Evolutionary conservation across 768 basidiomycete genomes (phyloP).

Genomic region (Mycena galopus): DNA sequence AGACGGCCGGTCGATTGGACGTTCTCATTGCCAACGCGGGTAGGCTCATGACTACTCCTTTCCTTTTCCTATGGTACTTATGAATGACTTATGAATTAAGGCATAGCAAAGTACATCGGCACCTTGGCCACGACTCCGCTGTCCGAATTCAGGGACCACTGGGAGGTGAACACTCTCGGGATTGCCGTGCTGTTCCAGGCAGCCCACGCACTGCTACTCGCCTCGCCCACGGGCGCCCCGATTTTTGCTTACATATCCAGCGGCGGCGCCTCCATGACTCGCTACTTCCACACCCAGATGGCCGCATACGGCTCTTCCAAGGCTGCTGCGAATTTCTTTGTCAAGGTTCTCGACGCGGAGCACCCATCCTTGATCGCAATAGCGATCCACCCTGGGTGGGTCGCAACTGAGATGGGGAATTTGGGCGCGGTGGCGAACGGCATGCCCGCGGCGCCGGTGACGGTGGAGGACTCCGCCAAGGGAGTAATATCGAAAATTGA

Average conservation of each 20-base stretch:
- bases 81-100: not conserved
- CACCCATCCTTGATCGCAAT: not conserved
- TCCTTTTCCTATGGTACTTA: too few species aligned
- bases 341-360: slow-evolving; percentile 1
- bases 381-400: slow-evolving; percentile 8
- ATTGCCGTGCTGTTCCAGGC: not conserved
- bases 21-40: not conserved
- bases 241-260: not conserved
- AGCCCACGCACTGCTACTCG: not conserved
- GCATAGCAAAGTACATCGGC: not conserved
- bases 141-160: not conserved
- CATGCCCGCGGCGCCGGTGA: not conserved
- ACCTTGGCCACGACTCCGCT: not conserved
- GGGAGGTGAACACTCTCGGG: slow-evolving; percentile 5
- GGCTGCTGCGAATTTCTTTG: not conserved
- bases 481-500: not conserved
- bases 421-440: not conserved
- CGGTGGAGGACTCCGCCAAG: not conserved
- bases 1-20: not conserved
- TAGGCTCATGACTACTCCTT: not conserved
- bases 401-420: slow-evolving; percentile 5
- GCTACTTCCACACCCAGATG: not conserved
- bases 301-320: not conserved
- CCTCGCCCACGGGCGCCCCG: slow-evolving; percentile 1
- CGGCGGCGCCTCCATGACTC: not conserved